Conservation (phyloP, 2,329 filamentous ascomycete species). For the Dothiorella sarmentorum region DNA sequence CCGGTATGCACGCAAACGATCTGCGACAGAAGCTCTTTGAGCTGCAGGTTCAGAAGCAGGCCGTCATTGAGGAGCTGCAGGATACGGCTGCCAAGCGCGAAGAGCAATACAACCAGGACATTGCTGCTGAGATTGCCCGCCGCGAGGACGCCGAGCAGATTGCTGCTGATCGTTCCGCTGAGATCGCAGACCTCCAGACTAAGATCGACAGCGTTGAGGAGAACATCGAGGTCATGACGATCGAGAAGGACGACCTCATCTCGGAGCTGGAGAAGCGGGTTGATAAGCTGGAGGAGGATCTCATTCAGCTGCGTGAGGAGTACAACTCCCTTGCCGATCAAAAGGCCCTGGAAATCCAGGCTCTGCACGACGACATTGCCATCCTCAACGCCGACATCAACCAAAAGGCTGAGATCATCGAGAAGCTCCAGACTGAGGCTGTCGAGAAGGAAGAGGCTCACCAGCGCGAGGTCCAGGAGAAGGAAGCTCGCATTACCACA, state of each 20-base stretch:
- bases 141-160: conserved; percentile 39
- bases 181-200: conserved; percentile 34
- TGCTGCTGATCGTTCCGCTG: conserved; percentile 31
- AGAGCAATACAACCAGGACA: conserved; percentile 36
- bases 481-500: conserved; percentile 30
- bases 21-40: conserved; percentile 48
- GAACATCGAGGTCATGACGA: conserved; percentile 29
- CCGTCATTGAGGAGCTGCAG: conserved; percentile 38
- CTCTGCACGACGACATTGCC: conserved; percentile 29
- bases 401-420: conserved; percentile 29
- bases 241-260: conserved; percentile 32
- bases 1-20: conserved; percentile 47
- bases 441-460: conserved; percentile 31
- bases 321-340: conserved; percentile 28
- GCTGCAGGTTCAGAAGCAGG: conserved; percentile 42
- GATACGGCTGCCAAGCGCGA: conserved; percentile 38
- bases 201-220: conserved; percentile 32
- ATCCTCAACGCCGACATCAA: conserved; percentile 35
- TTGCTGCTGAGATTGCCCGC: conserved; percentile 37
- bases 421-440: conserved; percentile 31
- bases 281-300: conserved; percentile 32
- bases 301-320: conserved; percentile 32
- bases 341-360: conserved; percentile 29
- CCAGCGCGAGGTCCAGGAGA: conserved; percentile 24
- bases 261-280: conserved; percentile 33